A percentile compares a stretch with the other conserved stretches of the same genome.
Evolutionary conservation across 306 rosid species (phyloP).

Genomic region (Prunus davidiana): DNA sequence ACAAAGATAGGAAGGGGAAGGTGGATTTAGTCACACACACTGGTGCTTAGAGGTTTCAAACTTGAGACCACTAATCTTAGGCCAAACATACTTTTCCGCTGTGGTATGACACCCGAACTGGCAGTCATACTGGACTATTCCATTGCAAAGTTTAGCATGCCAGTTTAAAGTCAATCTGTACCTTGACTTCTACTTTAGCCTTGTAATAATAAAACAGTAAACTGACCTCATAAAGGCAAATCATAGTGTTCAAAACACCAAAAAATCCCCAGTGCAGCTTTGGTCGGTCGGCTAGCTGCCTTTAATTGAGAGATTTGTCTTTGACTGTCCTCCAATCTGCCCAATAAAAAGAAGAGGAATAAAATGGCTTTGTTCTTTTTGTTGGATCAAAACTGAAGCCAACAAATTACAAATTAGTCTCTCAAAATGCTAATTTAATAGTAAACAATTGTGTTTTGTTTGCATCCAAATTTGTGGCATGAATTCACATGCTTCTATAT

Average conservation of each 20-base stretch:
- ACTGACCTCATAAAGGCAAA: background rate
- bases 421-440: too few relatives aligned
- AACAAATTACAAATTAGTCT: background rate
- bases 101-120: too few relatives aligned
- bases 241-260: background rate
- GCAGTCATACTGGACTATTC: background rate
- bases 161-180: background rate
- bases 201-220: background rate
- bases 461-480: background rate
- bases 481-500: constrained; percentile 22
- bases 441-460: too few relatives aligned
- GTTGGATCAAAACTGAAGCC: background rate
- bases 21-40: too few relatives aligned
- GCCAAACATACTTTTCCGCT: rapidly evolving
- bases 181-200: constrained; percentile 3
- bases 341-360: background rate
- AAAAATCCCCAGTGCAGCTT: constrained; percentile 9
- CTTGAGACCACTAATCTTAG: too few relatives aligned
- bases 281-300: constrained; percentile 11
- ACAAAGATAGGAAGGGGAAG: too few relatives aligned
- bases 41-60: too few relatives aligned
- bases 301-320: background rate
- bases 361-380: background rate
- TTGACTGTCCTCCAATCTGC: background rate
- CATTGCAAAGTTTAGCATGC: too few relatives aligned